Percentiles rank a stretch among this genome's conserved stretches.
Evolutionary conservation across 1,139 yeast species (phyloP).

Genomic region (Kurtzmaniella quercitrusa): DNA sequence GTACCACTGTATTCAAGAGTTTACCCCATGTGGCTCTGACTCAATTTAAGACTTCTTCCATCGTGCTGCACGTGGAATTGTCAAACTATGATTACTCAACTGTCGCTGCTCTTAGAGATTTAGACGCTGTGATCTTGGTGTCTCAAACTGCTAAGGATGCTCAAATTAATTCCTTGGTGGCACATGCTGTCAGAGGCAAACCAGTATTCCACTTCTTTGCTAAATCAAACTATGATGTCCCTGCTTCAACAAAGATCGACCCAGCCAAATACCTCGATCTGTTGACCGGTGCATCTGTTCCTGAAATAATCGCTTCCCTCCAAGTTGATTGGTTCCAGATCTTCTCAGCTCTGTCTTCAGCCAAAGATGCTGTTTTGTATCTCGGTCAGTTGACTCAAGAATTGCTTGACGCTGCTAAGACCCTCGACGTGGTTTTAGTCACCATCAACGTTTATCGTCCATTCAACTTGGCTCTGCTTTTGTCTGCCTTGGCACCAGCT

Average conservation of each 20-base stretch:
- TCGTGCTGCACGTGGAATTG: slow-evolving; percentile 62
- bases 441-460: slow-evolving; percentile 70
- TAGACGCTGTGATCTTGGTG: slow-evolving; percentile 58
- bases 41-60: slow-evolving; percentile 38
- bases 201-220: slow-evolving; percentile 71
- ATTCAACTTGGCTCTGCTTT: slow-evolving; percentile 51
- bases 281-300: slow-evolving; percentile 10
- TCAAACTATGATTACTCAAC: slow-evolving; percentile 56
- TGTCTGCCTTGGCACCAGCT: slow-evolving; percentile 50
- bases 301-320: slow-evolving; percentile 24
- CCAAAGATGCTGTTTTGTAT: slow-evolving; percentile 52
- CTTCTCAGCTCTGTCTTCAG: slow-evolving; percentile 22
- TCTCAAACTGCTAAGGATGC: slow-evolving; percentile 59
- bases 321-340: slow-evolving; percentile 29
- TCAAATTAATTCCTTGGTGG: slow-evolving; percentile 47
- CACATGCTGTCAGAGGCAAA: slow-evolving; percentile 49
- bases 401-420: slow-evolving; percentile 38
- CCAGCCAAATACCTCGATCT: slow-evolving; percentile 5
- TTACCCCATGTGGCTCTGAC: slow-evolving; percentile 51
- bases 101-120: slow-evolving; percentile 68
- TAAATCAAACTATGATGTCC: slow-evolving; percentile 19
- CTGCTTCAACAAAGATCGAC: slow-evolving; percentile 15
- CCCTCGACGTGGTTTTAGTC: slow-evolving; percentile 46
- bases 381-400: slow-evolving; percentile 56
- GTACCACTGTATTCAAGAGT: slow-evolving; percentile 47